Percentiles rank a stretch among this genome's conserved stretches.
phyloP scores from a whole-genome alignment of 805 yeast species.

The Tetrapisispora arboricola region DNA sequence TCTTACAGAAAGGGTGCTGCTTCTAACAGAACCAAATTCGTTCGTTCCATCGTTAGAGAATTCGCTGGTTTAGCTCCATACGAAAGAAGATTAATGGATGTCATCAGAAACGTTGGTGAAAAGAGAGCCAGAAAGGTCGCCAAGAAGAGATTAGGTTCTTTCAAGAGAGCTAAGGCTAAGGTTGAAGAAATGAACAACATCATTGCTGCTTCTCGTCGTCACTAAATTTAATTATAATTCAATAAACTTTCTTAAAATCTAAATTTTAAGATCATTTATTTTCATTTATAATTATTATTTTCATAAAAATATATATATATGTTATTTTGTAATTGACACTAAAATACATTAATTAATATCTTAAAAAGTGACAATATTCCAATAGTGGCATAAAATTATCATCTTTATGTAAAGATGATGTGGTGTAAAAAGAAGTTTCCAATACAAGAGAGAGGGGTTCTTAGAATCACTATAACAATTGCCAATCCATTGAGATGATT shows the following conservation, averaged over 20 bases:
- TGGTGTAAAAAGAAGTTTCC: too few species aligned
- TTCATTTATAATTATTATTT: slow-evolving; percentile 2
- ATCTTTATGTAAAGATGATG: too few species aligned
- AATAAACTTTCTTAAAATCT: neutral
- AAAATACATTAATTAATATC: slow-evolving; percentile 1
- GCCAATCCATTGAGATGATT: too few species aligned
- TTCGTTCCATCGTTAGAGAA: slow-evolving; percentile 91
- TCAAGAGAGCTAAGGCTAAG: slow-evolving; percentile 99
- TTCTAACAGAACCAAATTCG: slow-evolving; percentile 93
- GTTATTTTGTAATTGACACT: neutral
- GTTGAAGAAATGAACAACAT: slow-evolving; percentile 96
- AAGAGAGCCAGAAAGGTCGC: slow-evolving; percentile 99
- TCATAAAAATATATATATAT: neutral
- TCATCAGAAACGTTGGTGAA: slow-evolving; percentile 99
- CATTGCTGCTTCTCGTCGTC: slow-evolving; percentile 96
- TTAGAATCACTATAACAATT: too few species aligned
- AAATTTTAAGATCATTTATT: neutral
- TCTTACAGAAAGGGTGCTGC: slow-evolving; percentile 95
- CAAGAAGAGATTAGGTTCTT: slow-evolving; percentile 99
- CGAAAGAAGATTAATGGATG: slow-evolving; percentile 98
- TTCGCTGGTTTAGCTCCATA: slow-evolving; percentile 99
- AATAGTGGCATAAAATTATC: too few species aligned
- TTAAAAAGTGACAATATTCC: neutral
- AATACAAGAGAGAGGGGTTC: too few species aligned
- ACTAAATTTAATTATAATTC: slow-evolving; percentile 34